Evolutionary conservation across 768 basidiomycete species (phyloP).

Genomic region (Tephrocybe sp.): DNA sequence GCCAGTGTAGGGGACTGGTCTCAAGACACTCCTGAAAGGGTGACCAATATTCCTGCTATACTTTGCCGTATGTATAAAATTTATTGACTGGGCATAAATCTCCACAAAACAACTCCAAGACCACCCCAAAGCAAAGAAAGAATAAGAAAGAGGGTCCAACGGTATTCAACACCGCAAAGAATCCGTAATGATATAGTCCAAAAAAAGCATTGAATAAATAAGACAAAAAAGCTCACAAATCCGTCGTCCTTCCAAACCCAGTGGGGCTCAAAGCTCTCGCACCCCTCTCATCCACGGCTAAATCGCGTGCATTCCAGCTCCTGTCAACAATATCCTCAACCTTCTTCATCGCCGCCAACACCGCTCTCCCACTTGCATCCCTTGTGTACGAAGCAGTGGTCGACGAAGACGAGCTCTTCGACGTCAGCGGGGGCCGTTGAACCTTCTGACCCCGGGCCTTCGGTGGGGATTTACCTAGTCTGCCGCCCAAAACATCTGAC

Average conservation of each 20-base stretch:
- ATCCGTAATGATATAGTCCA: neutral
- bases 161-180: neutral
- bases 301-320: slow-evolving; percentile 30
- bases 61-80: no score
- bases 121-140: no score
- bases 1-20: no score
- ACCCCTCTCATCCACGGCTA: slow-evolving; percentile 17
- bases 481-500: slow-evolving; percentile 13
- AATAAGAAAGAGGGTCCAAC: neutral
- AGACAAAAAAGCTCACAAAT: neutral
- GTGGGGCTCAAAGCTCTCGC: slow-evolving; percentile 22
- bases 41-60: no score
- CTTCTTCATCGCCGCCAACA: slow-evolving; percentile 24
- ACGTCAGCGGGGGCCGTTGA: slow-evolving; percentile 5
- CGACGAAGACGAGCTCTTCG: slow-evolving; percentile 8
- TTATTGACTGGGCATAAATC: no score
- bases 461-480: slow-evolving; percentile 1
- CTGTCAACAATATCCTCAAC: slow-evolving; percentile 34
- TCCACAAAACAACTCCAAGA: no score
- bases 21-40: no score
- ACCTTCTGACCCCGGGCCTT: neutral
- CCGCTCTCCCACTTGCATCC: slow-evolving; percentile 11
- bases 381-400: neutral
- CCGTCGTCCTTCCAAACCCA: slow-evolving; percentile 17
- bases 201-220: neutral